Evolutionary conservation across 345 rosid genomes (phyloP).

Genomic region (Aquilaria sinensis): DNA sequence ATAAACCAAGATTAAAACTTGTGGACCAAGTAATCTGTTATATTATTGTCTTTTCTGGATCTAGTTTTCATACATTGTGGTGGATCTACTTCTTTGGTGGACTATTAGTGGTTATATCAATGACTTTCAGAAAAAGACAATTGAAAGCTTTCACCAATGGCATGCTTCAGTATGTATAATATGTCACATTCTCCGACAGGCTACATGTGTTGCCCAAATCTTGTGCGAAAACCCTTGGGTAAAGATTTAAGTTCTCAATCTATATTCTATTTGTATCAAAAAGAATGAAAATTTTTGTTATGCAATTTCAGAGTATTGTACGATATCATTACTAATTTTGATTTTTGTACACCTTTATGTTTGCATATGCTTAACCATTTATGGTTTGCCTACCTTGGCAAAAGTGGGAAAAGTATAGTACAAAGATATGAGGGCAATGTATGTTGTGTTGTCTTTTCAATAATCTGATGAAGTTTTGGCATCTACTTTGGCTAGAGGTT

Average conservation of each 20-base stretch:
- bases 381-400: too few species aligned
- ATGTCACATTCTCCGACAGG: conserved; percentile 94
- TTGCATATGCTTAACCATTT: too few species aligned
- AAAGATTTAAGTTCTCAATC: conserved; percentile 5
- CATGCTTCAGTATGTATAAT: conserved; percentile 89
- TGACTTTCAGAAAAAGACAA: conserved; percentile 78
- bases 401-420: too few species aligned
- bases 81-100: conserved; percentile 98
- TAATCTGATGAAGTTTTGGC: too few species aligned
- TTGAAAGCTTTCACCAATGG: conserved; percentile 79
- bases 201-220: conserved; percentile 97
- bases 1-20: background rate
- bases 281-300: too few species aligned
- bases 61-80: conserved; percentile 87
- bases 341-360: too few species aligned
- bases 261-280: too few species aligned
- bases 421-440: too few species aligned
- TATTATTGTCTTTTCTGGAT: conserved; percentile 18
- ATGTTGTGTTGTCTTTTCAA: too few species aligned
- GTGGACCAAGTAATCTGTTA: conserved; percentile 2
- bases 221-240: conserved; percentile 97
- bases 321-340: too few species aligned
- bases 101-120: conserved; percentile 88
- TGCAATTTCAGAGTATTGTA: too few species aligned
- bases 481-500: too few species aligned